A percentile compares a stretch with the other conserved stretches of the same genome.
phyloP scores from a whole-genome alignment of 2,329 filamentous ascomycete genomes.

The Fusarium sulawesiense region DNA sequence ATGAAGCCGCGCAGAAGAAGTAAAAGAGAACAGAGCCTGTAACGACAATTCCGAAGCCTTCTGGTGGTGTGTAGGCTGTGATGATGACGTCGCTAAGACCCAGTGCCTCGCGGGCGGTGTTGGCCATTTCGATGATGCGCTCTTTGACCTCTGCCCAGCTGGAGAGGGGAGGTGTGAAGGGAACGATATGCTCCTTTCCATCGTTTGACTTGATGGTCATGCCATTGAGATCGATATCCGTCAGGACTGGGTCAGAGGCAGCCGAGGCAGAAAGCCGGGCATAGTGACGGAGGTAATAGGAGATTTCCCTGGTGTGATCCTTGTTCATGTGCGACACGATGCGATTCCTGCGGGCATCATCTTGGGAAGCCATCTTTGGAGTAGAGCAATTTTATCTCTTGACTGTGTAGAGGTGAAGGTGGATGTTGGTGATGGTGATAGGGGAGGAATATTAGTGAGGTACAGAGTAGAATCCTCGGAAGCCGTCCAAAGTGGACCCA shows the following conservation, averaged over 20 bases:
- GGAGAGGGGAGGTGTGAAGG: constrained; percentile 77
- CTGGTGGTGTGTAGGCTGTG: constrained; percentile 55
- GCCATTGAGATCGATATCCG: constrained; percentile 71
- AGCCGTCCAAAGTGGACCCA: constrained; percentile 42
- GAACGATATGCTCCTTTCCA: constrained; percentile 62
- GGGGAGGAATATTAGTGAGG: not conserved
- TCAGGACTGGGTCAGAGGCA: constrained; percentile 69
- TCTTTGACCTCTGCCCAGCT: constrained; percentile 74
- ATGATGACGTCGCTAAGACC: constrained; percentile 64
- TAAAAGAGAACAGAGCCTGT: constrained; percentile 67
- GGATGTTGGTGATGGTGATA: not conserved
- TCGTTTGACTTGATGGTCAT: constrained; percentile 70
- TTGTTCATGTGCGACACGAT: constrained; percentile 86
- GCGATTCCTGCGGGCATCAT: constrained; percentile 50
- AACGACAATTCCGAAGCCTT: constrained; percentile 61
- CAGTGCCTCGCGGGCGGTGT: constrained; percentile 67
- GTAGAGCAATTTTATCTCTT: accelerated
- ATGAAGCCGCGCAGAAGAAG: constrained; percentile 61
- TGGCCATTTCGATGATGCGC: constrained; percentile 77
- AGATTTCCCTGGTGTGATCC: constrained; percentile 80
- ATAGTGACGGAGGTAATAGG: constrained; percentile 82
- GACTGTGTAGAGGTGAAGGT: not conserved
- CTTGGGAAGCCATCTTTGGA: constrained; percentile 43
- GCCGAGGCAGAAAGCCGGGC: constrained; percentile 65
- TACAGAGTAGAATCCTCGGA: not conserved